A percentile compares a stretch with the other conserved stretches of the same genome.
These are phyloP conservation scores for Balakata baccata DNA, from an alignment of 345 rosid genomes.

Conservation along the genomic window DNA sequence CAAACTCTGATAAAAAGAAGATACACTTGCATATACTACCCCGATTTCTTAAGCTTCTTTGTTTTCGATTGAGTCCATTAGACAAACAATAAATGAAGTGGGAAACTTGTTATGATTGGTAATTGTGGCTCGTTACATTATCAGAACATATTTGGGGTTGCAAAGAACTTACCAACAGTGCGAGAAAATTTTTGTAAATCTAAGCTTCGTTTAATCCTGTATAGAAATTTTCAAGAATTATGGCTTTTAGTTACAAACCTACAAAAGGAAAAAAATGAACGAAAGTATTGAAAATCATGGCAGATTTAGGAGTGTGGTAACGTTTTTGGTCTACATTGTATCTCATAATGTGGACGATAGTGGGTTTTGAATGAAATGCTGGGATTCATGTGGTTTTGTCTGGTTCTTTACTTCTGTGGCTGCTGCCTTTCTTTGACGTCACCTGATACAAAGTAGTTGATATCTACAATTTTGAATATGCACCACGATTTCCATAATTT, in stretches of 20 bases:
- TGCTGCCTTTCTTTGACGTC: background rate
- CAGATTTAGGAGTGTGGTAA: background rate
- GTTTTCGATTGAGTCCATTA: background rate
- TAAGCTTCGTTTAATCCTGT: background rate
- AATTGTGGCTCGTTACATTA: background rate
- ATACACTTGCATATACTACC: background rate
- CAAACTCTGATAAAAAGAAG: background rate
- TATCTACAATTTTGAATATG: conserved; percentile 10
- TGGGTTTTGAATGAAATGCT: background rate
- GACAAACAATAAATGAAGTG: background rate
- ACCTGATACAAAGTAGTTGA: background rate
- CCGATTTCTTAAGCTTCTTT: background rate
- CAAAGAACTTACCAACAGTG: background rate
- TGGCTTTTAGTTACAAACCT: conserved; percentile 5
- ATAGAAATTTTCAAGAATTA: background rate
- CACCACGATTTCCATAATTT: background rate
- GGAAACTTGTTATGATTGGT: background rate
- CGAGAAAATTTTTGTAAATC: background rate
- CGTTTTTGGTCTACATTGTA: background rate
- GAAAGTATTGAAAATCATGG: background rate
- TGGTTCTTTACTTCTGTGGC: background rate
- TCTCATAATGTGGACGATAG: background rate
- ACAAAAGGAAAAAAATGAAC: no score
- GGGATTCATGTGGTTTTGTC: background rate
- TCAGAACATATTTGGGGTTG: background rate